A percentile compares a stretch with the other conserved stretches of the same genome.
Conservation (phyloP, 2,329 filamentous ascomycete species). For the Neonectria sp. region DNA sequence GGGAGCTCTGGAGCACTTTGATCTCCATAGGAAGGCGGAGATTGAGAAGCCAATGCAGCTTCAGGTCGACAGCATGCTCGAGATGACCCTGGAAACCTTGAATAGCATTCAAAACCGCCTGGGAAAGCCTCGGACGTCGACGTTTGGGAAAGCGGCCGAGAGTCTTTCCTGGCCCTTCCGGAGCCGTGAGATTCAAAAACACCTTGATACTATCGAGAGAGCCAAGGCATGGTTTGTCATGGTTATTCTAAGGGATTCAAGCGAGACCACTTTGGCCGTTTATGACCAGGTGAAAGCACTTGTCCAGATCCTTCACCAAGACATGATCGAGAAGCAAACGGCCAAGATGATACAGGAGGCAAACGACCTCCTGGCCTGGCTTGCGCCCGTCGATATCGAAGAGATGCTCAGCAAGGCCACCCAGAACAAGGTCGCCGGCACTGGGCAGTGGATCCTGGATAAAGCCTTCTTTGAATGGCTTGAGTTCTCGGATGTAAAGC, state of each 20-base stretch:
- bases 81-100: slow-evolving; percentile 42
- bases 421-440: slow-evolving; percentile 37
- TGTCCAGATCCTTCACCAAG: slow-evolving; percentile 37
- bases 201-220: slow-evolving; percentile 40
- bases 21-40: slow-evolving; percentile 16
- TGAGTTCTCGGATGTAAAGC: slow-evolving; percentile 16
- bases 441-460: slow-evolving; percentile 40
- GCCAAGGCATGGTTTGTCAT: slow-evolving; percentile 48
- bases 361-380: slow-evolving; percentile 35
- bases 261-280: slow-evolving; percentile 35
- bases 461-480: slow-evolving; percentile 37
- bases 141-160: slow-evolving; percentile 31
- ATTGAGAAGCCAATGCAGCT: slow-evolving; percentile 5
- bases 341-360: slow-evolving; percentile 35
- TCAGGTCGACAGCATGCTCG: slow-evolving; percentile 33
- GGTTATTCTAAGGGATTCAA: slow-evolving; percentile 42
- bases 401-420: slow-evolving; percentile 32
- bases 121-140: slow-evolving; percentile 28
- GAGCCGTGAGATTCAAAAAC: slow-evolving; percentile 37
- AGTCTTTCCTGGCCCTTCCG: slow-evolving; percentile 41
- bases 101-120: slow-evolving; percentile 35
- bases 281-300: slow-evolving; percentile 42
- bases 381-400: slow-evolving; percentile 37
- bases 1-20: slow-evolving; percentile 41
- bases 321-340: slow-evolving; percentile 35